These are phyloP conservation scores for Salvia rosmarinus DNA, from an alignment of 257 asterid genomes.

Conservation along the genomic window DNA sequence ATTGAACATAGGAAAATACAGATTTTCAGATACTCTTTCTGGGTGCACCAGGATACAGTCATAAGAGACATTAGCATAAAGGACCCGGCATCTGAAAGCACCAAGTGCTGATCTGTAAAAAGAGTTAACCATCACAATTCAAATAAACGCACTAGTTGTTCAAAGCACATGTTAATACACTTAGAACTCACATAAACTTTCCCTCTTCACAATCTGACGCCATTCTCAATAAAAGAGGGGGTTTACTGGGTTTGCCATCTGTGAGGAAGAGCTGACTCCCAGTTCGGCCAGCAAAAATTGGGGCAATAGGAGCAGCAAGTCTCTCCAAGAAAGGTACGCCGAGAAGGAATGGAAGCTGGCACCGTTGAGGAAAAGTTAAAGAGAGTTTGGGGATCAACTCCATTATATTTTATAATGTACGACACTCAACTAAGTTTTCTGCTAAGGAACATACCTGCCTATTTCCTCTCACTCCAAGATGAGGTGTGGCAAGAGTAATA, in stretches of 20 bases:
- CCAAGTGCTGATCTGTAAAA: conserved; percentile 85
- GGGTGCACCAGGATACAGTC: conserved; percentile 54
- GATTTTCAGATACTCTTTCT: conserved; percentile 1
- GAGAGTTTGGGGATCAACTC: conserved; percentile 53
- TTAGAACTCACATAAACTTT: conserved; percentile 67
- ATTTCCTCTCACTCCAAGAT: conserved; percentile 95
- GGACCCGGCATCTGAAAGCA: conserved; percentile 79
- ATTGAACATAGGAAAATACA: conserved; percentile 20
- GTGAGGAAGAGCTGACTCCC: conserved; percentile 82
- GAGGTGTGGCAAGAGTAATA: conserved; percentile 95
- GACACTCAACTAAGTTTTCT: too few species aligned
- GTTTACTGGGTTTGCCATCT: conserved; percentile 75
- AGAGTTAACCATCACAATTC: conserved; percentile 32
- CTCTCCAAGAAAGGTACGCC: conserved; percentile 89
- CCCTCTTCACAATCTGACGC: conserved; percentile 83
- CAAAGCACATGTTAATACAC: conserved; percentile 22
- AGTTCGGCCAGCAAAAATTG: conserved; percentile 68
- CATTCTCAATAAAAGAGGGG: conserved; percentile 88
- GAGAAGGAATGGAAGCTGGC: conserved; percentile 90
- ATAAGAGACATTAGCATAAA: conserved; percentile 95
- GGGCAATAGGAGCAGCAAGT: conserved; percentile 91
- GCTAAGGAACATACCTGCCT: conserved; percentile 58
- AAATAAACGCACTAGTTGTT: conserved; percentile 17
- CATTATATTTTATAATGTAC: not conserved
- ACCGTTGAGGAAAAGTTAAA: conserved; percentile 42